These are phyloP conservation scores for Hansenula anomala DNA, from an alignment of 1,139 yeast genomes.

Conservation along the genomic window DNA sequence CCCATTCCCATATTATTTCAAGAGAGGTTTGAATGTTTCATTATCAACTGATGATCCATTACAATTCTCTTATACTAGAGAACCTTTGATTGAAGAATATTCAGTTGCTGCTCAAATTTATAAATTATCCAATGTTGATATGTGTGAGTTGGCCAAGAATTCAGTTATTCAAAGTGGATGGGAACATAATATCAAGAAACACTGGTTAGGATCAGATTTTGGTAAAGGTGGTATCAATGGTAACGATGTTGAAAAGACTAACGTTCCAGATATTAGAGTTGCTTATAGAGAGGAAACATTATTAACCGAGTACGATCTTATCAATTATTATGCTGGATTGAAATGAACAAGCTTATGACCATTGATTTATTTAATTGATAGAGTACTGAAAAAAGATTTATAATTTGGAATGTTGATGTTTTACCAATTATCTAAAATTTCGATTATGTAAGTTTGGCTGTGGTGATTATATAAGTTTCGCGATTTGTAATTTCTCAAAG, in stretches of 20 bases:
- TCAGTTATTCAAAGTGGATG: conserved; percentile 92
- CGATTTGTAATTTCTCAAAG: no score
- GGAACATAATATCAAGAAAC: conserved; percentile 77
- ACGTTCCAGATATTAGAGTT: conserved; percentile 86
- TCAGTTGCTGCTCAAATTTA: conserved; percentile 97
- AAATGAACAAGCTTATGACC: no score
- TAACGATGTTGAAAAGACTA: conserved; percentile 87
- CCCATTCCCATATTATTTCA: conserved; percentile 87
- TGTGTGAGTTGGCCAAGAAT: conserved; percentile 85
- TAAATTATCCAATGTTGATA: conserved; percentile 87
- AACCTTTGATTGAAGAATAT: conserved; percentile 96
- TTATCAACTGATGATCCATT: conserved; percentile 91
- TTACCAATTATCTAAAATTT: no score
- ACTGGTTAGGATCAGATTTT: conserved; percentile 85
- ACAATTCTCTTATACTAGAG: conserved; percentile 94
- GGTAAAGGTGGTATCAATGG: conserved; percentile 63
- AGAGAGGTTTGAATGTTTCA: conserved; percentile 89
- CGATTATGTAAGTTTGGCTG: no score
- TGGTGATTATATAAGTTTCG: no score
- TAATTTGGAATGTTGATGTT: background rate
- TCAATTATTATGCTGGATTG: conserved; percentile 49
- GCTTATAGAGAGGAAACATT: conserved; percentile 80
- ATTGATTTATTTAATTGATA: no score
- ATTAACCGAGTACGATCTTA: conserved; percentile 67
- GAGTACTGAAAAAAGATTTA: no score